A percentile compares a stretch with the other conserved stretches of the same genome.
Conservation (phyloP, 805 yeast genomes). For the Yamadazyma nakazawae region DNA sequence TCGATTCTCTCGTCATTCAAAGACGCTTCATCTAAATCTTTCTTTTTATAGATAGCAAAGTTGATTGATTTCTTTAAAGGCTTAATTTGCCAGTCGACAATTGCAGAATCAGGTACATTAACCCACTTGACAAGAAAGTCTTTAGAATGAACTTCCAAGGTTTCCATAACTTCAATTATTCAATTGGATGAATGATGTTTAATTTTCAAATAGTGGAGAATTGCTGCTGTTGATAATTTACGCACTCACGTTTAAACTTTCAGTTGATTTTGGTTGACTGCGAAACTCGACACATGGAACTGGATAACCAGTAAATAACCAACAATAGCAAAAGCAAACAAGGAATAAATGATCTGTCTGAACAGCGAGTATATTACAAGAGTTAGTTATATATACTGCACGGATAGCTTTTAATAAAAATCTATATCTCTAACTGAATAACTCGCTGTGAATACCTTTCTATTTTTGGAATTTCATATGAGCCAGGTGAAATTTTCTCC, state of each 20-base stretch:
- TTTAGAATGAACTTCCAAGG: constrained; percentile 84
- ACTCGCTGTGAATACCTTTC: neutral
- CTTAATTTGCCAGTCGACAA: constrained; percentile 74
- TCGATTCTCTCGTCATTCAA: constrained; percentile 1
- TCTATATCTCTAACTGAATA: neutral
- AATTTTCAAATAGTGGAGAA: constrained; percentile 2
- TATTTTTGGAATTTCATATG: neutral
- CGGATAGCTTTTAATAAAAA: neutral
- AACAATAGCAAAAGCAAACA: neutral
- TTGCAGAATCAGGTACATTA: constrained; percentile 62
- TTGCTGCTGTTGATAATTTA: neutral
- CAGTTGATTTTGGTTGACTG: neutral
- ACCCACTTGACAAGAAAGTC: constrained; percentile 92
- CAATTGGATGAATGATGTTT: neutral
- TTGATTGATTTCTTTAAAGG: constrained; percentile 54
- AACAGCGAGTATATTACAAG: no score
- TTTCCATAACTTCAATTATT: constrained; percentile 56
- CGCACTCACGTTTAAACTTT: neutral
- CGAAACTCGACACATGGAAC: neutral
- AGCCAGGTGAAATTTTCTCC: neutral
- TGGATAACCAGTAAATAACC: neutral
- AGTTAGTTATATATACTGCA: no score
- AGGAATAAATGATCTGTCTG: no score
- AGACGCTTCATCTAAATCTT: constrained; percentile 15
- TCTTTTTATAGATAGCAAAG: constrained; percentile 37